Evolutionary conservation across 2,329 filamentous ascomycete genomes (phyloP), one percentile per base, ranked within the genome.

Genomic region (Claviceps sp.): DNA sequence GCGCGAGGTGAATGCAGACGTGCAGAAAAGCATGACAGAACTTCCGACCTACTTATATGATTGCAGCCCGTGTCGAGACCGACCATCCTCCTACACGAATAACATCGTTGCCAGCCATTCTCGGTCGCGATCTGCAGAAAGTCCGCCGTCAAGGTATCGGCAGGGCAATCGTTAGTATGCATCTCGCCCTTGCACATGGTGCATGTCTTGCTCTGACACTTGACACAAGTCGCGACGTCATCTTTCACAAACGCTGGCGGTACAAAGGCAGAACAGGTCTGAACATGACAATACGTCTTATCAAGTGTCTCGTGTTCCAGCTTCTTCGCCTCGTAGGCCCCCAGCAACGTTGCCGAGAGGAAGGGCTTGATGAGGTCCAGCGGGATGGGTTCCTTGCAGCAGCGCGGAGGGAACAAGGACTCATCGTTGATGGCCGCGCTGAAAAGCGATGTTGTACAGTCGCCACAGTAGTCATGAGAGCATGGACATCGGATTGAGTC

Each of bases 391-490:
- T 70, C 56, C 0, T 57, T 53, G 58, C 78, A 81, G 62, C 78
- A 82, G 2, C 68, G 67, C 0, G 78, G 77, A 0, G 78, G 79
- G 52, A 79, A 82, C 0, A 77, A 58, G 0, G 70, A 65, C 52
- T 81, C 74, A 54, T 80, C 74, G 0, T 54, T 62, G 22, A 76
- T 65, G 0, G 73, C 66, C 0, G 59, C 51, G 1, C 54, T 16
- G 59, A 81, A 76, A 0, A 80, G 67, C 0, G 55, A 52, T 2
- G 58, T 57, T 0, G 82, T 56, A 57, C 79, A 82, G 1, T 55
- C 55, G 0, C 60, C 60, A 57, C 79, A 83, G 60, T 80, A 82
- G 2, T 69, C 58, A 55, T 82, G 75, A 0, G 51, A 52, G 53
- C 57, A 58, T 8, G 55, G 54, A 22, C 47, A 52, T 5, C 43